Conservation (phyloP, 2,329 filamentous ascomycete genomes). For the Nemania bipapillata region DNA sequence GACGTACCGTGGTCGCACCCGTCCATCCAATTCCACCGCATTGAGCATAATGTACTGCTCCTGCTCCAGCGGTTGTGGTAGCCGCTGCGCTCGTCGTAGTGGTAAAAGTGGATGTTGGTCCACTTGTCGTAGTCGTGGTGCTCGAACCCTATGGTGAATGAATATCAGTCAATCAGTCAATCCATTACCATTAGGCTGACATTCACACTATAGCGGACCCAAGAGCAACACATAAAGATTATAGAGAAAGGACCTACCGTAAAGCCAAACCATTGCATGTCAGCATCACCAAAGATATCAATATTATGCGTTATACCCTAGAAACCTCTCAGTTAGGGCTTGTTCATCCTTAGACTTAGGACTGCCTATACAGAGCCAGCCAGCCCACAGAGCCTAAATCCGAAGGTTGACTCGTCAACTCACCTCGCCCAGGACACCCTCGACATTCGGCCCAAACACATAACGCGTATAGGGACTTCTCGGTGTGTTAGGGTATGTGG, state of each 20-base stretch:
- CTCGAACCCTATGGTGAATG: constrained; percentile 16
- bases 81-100: constrained; percentile 23
- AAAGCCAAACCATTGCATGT: constrained; percentile 44
- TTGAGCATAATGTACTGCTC: constrained; percentile 25
- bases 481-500: constrained; percentile 35
- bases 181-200: not conserved
- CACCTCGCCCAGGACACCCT: constrained; percentile 40
- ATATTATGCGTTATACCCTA: constrained; percentile 41
- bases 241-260: constrained; percentile 18
- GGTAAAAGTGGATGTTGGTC: constrained; percentile 14
- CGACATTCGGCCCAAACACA: constrained; percentile 42
- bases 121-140: constrained; percentile 27
- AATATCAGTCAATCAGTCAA: not conserved
- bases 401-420: constrained; percentile 12
- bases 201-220: not conserved
- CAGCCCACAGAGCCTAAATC: too few relatives aligned
- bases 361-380: not conserved
- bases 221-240: not conserved
- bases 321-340: not conserved
- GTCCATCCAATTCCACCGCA: constrained; percentile 34
- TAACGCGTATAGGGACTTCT: constrained; percentile 39
- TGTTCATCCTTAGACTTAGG: not conserved
- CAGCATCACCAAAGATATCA: constrained; percentile 40
- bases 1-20: constrained; percentile 28
- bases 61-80: constrained; percentile 19